Evolutionary conservation across 2,329 filamentous ascomycete genomes (phyloP), one percentile per base, ranked within the genome.

Genomic region (Arthroderma sp.): DNA sequence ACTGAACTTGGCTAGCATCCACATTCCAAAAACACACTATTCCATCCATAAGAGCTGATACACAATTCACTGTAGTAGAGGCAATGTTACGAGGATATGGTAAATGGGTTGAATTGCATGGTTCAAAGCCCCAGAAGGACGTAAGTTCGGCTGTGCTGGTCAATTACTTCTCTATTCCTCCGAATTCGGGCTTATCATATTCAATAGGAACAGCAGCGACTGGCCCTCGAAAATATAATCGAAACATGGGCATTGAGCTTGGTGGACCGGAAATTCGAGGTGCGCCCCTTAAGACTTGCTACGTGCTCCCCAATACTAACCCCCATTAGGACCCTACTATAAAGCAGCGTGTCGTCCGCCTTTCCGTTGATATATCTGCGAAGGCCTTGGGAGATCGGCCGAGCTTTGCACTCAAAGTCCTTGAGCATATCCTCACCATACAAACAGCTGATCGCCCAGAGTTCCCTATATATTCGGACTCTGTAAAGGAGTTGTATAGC

Each of bases 381-480:
- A 82, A 79, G 29, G 84, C 83, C 2, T 70, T 94, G 5, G 80
- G 86, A 57, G 81, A 80, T 53, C 83, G 86, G 45, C 75, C 82
- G 4, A 74, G 72, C 32, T 89, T 95, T 61, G 91, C 94, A 63
- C 72, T 95, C 15, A 87, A 84, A 58, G 85, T 94, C 22, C 73
- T 96, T 3, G 86, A 95, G 59, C 85, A 95, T 61, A 87, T 95
- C 50, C 73, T 98, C 33, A 79, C 89, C 57, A 87, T 85, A 31
- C 82, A 83, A 65, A 78, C 86, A n/a, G 70, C 75, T 3, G 77
- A 85, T 37, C 75, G 84, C 45, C 79, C 82, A 2, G 77, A 82
- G 38, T 77, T 83, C 54, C 73, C 75, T 36, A 69, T 78, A 3
- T 94, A 88, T 61, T 87, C 84, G 9, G 91, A 96, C 51, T 82